Base-by-base conservation (phyloP, 2,329 filamentous ascomycete species). In the Aurifilum marmelostoma region DNA sequence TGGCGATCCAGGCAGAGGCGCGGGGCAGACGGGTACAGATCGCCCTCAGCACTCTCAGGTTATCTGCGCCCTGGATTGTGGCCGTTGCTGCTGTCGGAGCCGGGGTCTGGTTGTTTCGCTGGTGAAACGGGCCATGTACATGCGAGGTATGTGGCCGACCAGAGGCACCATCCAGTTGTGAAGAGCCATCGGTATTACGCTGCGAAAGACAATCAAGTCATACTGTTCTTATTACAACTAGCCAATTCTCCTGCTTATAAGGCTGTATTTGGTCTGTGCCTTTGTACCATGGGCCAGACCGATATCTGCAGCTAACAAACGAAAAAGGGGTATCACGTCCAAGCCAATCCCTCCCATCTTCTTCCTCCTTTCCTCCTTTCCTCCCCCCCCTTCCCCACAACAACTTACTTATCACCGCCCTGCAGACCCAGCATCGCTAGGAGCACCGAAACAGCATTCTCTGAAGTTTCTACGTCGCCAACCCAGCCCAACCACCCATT, bases 381-480 rank as follows among this genome's bases (percentile, higher is more conserved):
- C 41, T 21, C 21, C 41, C 41, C 2, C 16, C 41, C 5, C 7
- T 1, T 43, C 16, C 41, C 16, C 18, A n/a, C n/a, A n/a, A 34
- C 34, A 4, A 34, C 21, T 47, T 47, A 47, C 43, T 27, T n/a
- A 11, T 65, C 63, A n/a, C n/a, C n/a, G 16, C 6, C n/a, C 21
- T 65, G 37, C 52, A 66, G 27, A 2, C 39, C 54, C 64, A 66
- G 43, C 64, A 66, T 66, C 12, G 64, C 54, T 24, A 34, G 18
- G 32, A 58, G n/a, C 5, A 32, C 54, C 27, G 29, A 18, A 2
- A 16, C 12, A 2, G 32, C 27, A 4, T 27, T 52, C 3, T 41
- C 52, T 32, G 37, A 37, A 14, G 29, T n/a, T 5, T 58, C 54
- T 4, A 59, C 54, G 7, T 62, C 59, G 2, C 64, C 64, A 5